Conservation (phyloP, 371 early-diverging fungal genomes). For the Syncephalastrum contaminatum region DNA sequence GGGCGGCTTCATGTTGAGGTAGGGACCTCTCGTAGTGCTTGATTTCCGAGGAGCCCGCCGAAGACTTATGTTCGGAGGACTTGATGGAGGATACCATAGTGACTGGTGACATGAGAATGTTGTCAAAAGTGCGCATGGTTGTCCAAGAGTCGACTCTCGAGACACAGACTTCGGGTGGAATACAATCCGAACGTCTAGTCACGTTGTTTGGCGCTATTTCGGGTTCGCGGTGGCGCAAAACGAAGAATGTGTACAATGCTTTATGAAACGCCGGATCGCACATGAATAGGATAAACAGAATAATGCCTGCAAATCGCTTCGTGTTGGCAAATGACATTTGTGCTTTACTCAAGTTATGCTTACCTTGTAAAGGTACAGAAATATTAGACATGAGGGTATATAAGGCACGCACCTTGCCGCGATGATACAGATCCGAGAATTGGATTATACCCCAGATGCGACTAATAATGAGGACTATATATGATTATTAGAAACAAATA, state of each 20-base stretch:
- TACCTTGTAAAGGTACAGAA: constrained; percentile 12
- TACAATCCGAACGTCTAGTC: too few relatives aligned
- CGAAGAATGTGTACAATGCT: background rate
- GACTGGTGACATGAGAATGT: too few relatives aligned
- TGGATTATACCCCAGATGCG: constrained; percentile 14
- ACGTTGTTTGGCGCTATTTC: too few relatives aligned
- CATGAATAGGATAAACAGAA: constrained; percentile 8
- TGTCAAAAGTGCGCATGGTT: too few relatives aligned
- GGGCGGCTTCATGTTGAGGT: too few relatives aligned
- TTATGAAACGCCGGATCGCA: constrained; percentile 11
- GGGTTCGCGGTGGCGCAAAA: too few relatives aligned
- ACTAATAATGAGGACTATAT: constrained; percentile 12
- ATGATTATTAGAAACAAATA: background rate
- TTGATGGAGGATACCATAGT: too few relatives aligned
- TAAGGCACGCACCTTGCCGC: constrained; percentile 7
- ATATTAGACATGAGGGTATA: constrained; percentile 9
- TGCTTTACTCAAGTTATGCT: background rate
- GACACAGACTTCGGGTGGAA: too few relatives aligned
- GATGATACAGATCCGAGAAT: constrained; percentile 1
- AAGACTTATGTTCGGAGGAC: too few relatives aligned
- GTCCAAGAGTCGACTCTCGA: too few relatives aligned
- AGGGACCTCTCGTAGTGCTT: too few relatives aligned
- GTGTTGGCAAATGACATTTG: background rate
- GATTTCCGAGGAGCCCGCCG: too few relatives aligned
- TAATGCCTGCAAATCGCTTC: constrained; percentile 4